Evolutionary conservation across 2,329 filamentous ascomycete genomes (phyloP).

Genomic region (Nannizziopsis arthrosporioides): DNA sequence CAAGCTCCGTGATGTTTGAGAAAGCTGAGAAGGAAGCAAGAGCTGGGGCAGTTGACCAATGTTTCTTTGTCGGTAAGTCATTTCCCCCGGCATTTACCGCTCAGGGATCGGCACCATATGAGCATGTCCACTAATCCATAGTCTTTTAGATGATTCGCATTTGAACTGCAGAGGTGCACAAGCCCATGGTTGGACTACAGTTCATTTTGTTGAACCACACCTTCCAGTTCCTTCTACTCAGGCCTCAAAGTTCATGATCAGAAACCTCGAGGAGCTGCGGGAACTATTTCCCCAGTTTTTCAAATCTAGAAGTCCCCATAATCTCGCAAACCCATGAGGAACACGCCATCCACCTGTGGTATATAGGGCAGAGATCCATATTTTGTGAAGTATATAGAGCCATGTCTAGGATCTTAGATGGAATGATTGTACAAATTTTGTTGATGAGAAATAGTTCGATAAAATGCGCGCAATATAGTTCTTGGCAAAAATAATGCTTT

Average conservation of each 20-base stretch:
- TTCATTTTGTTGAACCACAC: constrained; percentile 71
- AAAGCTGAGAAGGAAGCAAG: constrained; percentile 84
- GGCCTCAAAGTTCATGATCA: constrained; percentile 64
- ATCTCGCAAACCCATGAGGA: not conserved
- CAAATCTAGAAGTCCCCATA: constrained; percentile 39
- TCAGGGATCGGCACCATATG: constrained; percentile 4
- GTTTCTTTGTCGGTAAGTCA: constrained; percentile 80
- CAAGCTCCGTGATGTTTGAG: constrained; percentile 65
- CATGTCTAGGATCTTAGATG: too few relatives aligned
- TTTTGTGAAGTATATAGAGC: too few relatives aligned
- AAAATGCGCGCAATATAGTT: too few relatives aligned
- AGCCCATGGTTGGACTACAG: constrained; percentile 72
- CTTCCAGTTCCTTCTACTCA: constrained; percentile 51
- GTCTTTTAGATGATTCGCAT: constrained; percentile 65
- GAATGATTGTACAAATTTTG: too few relatives aligned
- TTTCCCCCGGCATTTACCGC: not conserved
- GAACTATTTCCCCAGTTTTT: constrained; percentile 74
- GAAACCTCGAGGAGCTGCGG: constrained; percentile 62
- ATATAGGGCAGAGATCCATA: too few relatives aligned
- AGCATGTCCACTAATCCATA: not conserved
- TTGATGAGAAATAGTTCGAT: too few relatives aligned
- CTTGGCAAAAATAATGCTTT: too few relatives aligned
- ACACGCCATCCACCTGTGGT: too few relatives aligned
- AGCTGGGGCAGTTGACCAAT: constrained; percentile 54
- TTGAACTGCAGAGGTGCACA: constrained; percentile 68